Evolutionary conservation across 2,329 filamentous ascomycete species (phyloP).

Genomic region (Hortaea werneckii): DNA sequence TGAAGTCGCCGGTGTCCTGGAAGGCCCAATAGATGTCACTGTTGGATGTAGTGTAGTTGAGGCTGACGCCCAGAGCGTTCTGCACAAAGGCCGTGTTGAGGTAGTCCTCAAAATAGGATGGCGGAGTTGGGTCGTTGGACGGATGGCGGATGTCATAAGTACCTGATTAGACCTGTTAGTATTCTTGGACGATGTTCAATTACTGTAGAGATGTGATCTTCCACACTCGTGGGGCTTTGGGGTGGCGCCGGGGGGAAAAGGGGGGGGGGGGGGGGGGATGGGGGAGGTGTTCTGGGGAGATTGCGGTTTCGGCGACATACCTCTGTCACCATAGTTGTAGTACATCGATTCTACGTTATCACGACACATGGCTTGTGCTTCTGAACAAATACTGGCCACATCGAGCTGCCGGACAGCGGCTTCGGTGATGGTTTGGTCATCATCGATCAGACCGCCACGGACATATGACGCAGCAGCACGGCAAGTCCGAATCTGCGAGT

Average conservation of each 20-base stretch:
- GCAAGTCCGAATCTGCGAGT: conserved; percentile 34
- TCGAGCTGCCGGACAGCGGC: conserved; percentile 19
- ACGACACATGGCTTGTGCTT: conserved; percentile 47
- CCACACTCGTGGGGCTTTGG: neutral
- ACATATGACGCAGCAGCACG: conserved; percentile 29
- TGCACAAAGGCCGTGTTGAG: conserved; percentile 50
- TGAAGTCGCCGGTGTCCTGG: conserved; percentile 46
- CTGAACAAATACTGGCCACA: conserved; percentile 37
- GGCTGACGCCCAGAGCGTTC: conserved; percentile 12
- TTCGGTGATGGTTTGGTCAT: conserved; percentile 4
- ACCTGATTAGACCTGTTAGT: conserved; percentile 36
- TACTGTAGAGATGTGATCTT: neutral
- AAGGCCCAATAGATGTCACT: conserved; percentile 7
- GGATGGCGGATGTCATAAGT: conserved; percentile 52
- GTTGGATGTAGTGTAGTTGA: conserved; percentile 5
- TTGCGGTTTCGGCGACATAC: conserved; percentile 34
- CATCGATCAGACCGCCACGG: conserved; percentile 18
- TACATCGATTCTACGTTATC: conserved; percentile 49
- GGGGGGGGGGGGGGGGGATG: no score
- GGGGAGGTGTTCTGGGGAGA: no score
- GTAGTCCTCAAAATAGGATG: conserved; percentile 51
- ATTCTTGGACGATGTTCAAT: conserved; percentile 10
- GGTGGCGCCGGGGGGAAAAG: neutral
- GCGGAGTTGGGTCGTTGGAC: conserved; percentile 49
- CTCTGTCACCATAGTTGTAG: conserved; percentile 42